These are phyloP conservation scores for Fusarium papillatum DNA, from an alignment of 2,329 filamentous ascomycete species.

Conservation along the genomic window DNA sequence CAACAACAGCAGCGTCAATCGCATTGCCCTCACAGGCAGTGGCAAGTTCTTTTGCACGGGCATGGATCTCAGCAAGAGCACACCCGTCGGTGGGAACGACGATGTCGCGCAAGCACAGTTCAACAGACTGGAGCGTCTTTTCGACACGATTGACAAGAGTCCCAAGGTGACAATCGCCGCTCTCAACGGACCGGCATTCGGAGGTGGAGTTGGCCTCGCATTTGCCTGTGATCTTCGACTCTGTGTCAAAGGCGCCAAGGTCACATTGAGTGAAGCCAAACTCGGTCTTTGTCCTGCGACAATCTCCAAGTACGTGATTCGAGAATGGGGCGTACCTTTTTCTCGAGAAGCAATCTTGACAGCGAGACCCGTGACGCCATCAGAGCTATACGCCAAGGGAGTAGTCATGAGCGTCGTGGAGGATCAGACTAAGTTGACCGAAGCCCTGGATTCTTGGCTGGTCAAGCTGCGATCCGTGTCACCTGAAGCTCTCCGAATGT, in stretches of 20 bases:
- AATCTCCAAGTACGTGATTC: conserved; percentile 54
- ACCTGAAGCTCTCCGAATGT: neutral
- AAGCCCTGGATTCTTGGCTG: neutral
- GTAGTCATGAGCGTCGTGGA: neutral
- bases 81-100: conserved; percentile 12
- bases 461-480: neutral
- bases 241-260: conserved; percentile 22
- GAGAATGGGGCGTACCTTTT: neutral
- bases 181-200: conserved; percentile 58
- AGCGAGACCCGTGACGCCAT: neutral
- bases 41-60: neutral
- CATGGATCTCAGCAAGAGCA: neutral
- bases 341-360: neutral
- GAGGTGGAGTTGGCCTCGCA: conserved; percentile 58
- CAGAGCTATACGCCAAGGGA: neutral
- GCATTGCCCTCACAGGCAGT: neutral
- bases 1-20: neutral
- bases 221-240: conserved; percentile 57
- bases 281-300: conserved; percentile 53
- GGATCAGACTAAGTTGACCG: neutral
- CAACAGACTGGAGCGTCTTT: conserved; percentile 42
- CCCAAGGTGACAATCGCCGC: conserved; percentile 57
- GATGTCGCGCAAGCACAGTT: conserved; percentile 30
- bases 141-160: conserved; percentile 53
- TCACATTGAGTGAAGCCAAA: conserved; percentile 56